These are phyloP conservation scores for Rhizopus arrhizus DNA, from an alignment of 371 early-diverging fungal genomes.

Conservation along the genomic window DNA sequence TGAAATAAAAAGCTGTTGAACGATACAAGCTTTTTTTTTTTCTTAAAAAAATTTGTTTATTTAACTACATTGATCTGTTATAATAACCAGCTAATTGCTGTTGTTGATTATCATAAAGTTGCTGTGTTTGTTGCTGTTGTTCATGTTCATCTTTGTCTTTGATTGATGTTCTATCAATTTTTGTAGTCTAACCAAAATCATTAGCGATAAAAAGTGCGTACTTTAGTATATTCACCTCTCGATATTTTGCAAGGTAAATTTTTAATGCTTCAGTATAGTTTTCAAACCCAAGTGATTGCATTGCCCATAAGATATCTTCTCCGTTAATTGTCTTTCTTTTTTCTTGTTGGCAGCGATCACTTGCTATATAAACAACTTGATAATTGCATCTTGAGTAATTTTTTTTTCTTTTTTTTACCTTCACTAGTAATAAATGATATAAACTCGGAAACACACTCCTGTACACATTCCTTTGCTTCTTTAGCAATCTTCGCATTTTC, in stretches of 20 bases:
- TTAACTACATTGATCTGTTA: conserved; percentile 25
- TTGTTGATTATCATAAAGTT: conserved; percentile 11
- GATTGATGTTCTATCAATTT: conserved; percentile 57
- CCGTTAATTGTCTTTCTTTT: conserved; percentile 99
- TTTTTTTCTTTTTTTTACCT: conserved; percentile 41
- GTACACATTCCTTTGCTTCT: conserved; percentile 98
- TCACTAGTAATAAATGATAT: conserved; percentile 99
- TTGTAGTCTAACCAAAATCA: conserved; percentile 47
- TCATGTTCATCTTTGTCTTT: conserved; percentile 57
- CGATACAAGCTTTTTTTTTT: background rate
- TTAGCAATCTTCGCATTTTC: conserved; percentile 99
- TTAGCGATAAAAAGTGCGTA: background rate
- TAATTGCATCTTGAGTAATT: background rate
- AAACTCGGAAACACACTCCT: conserved; percentile 99
- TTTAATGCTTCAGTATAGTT: conserved; percentile 96
- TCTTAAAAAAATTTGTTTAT: background rate
- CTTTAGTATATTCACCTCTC: conserved; percentile 63
- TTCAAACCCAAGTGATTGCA: conserved; percentile 98
- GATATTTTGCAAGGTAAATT: conserved; percentile 89
- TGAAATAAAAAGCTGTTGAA: conserved; percentile 22
- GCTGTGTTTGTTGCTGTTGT: conserved; percentile 20
- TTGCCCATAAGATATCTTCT: conserved; percentile 99
- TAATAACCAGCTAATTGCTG: conserved; percentile 19
- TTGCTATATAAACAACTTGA: conserved; percentile 60
- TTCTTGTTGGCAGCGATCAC: conserved; percentile 94